Evolutionary conservation across 2,329 filamentous ascomycete genomes (phyloP).

Genomic region (Paraphoma sp.): DNA sequence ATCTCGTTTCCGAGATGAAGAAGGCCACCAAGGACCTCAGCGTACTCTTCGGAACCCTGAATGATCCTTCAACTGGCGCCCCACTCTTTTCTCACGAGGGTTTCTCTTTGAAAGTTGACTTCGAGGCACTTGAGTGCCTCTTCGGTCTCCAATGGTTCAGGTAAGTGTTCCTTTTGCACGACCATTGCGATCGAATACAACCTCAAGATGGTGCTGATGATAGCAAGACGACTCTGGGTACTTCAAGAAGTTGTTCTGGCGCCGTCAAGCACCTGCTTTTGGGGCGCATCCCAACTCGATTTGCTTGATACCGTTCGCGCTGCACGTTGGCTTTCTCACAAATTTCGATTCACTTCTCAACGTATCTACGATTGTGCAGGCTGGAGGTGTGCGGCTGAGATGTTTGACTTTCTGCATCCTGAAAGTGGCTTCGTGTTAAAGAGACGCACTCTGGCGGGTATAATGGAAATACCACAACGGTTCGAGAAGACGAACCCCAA

Average conservation of each 20-base stretch:
- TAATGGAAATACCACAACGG: neutral
- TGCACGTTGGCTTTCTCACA: neutral
- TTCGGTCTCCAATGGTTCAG: conserved; percentile 1
- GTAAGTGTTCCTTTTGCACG: no score
- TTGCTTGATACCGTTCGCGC: neutral
- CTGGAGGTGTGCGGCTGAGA: neutral
- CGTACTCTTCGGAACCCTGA: neutral
- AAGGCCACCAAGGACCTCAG: neutral
- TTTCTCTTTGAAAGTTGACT: neutral
- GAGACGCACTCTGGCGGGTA: no score
- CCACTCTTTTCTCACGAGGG: neutral
- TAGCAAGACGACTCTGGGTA: neutral
- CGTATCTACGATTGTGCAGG: neutral
- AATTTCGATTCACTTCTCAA: neutral
- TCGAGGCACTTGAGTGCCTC: neutral
- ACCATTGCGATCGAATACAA: no score
- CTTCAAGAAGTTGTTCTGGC: neutral
- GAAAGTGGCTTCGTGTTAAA: no score
- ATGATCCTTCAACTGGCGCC: neutral
- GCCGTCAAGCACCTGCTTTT: neutral
- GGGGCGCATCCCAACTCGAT: neutral
- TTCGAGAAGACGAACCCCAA: neutral
- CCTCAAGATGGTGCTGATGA: no score
- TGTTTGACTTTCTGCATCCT: no score
- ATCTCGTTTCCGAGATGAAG: neutral